A percentile compares a stretch with the other conserved stretches of the same genome.
Evolutionary conservation across 192 early-diverging fungal genomes (phyloP).

Genomic region (Rhizophagus sp.): DNA sequence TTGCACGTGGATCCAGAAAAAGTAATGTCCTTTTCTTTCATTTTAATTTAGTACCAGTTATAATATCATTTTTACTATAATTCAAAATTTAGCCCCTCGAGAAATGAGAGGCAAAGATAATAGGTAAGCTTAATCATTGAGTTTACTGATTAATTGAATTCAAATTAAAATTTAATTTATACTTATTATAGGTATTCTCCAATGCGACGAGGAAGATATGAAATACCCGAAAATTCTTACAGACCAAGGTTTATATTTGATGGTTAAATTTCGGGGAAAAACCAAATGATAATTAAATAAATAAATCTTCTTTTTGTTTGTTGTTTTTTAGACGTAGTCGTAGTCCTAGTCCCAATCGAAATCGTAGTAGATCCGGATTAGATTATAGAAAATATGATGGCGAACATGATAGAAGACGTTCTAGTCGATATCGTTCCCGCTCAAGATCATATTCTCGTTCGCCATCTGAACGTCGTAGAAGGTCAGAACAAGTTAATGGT

Average conservation of each 20-base stretch:
- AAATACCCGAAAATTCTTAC: constrained; percentile 14
- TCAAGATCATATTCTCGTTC: constrained; percentile 5
- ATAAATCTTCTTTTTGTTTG: not conserved
- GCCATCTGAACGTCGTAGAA: constrained; percentile 8
- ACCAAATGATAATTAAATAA: not conserved
- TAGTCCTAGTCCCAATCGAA: not conserved
- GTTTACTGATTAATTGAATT: not conserved
- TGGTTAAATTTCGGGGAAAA: not conserved
- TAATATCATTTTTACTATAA: not conserved
- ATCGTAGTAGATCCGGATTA: constrained; percentile 6
- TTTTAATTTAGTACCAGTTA: not conserved
- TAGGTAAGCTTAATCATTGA: not conserved
- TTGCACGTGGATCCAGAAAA: constrained; percentile 25
- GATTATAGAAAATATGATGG: constrained; percentile 7
- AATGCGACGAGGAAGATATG: not conserved
- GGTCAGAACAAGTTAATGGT: constrained; percentile 20
- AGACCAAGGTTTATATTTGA: constrained; percentile 6
- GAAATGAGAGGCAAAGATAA: constrained; percentile 29
- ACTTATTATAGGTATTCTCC: constrained; percentile 1
- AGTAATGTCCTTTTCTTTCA: not conserved
- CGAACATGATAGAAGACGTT: constrained; percentile 4
- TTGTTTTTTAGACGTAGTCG: constrained; percentile 14
- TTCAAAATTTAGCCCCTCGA: constrained; percentile 10
- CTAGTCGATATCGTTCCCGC: constrained; percentile 17
- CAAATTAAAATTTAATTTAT: not conserved